These are phyloP conservation scores for Ustilago shanxiensis DNA, from an alignment of 1,284 basidiomycete species.

Conservation along the genomic window DNA sequence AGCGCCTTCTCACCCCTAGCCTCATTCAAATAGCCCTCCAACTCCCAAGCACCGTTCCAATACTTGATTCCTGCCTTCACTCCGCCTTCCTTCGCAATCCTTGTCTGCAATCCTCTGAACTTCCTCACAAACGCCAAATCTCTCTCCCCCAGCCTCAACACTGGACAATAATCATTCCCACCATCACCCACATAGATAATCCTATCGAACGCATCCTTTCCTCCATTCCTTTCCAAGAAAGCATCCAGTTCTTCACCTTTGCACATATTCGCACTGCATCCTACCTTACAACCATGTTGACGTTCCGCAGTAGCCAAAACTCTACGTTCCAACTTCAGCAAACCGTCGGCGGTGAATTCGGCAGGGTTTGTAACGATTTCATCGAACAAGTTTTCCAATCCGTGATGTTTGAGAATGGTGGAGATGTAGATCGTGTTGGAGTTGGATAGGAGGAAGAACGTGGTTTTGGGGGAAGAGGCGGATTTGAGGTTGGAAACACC, in stretches of 20 bases:
- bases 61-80: conserved; percentile 62
- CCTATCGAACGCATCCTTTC: conserved; percentile 77
- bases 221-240: conserved; percentile 80
- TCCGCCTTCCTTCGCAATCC: conserved; percentile 59
- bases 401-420: conserved; percentile 71
- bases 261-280: conserved; percentile 97
- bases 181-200: conserved; percentile 95
- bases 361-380: conserved; percentile 95
- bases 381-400: conserved; percentile 75
- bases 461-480: conserved; percentile 68
- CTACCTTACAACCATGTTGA: conserved; percentile 87
- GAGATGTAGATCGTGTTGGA: conserved; percentile 94
- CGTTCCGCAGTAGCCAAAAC: conserved; percentile 76
- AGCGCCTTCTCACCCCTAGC: conserved; percentile 23
- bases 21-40: conserved; percentile 55
- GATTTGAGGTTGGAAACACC: conserved; percentile 83
- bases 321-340: conserved; percentile 82
- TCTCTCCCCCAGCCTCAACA: conserved; percentile 76
- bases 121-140: conserved; percentile 67
- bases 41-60: conserved; percentile 69
- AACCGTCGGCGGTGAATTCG: conserved; percentile 80
- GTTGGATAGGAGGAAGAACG: conserved; percentile 90
- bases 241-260: conserved; percentile 93
- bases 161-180: conserved; percentile 93
- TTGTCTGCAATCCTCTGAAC: conserved; percentile 63